Evolutionary conservation across 805 yeast species (phyloP), one percentile per base, ranked within the genome.

Genomic region (Yamadazyma endophytica): DNA sequence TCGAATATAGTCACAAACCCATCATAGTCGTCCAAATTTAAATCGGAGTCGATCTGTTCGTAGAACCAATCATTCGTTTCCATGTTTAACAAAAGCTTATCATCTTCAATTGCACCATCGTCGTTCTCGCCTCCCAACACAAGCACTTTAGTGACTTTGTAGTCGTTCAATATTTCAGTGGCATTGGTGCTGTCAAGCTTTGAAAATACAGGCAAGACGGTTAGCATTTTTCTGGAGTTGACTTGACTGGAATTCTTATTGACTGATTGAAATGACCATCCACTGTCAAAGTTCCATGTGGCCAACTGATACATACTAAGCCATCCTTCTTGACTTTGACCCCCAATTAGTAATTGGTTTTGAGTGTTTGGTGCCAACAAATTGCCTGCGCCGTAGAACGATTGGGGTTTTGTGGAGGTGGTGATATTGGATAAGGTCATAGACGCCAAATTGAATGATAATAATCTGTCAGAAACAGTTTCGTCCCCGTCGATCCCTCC

Each of bases 271-370:
- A 76, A 82, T 3, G 83, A 70, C 94, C 94, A 85, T 0, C 71
- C 71, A 6, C 83, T 58, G 29, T 65, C 62, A 38, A 75, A 76
- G 43, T 77, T 78, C 84, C 88, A 82, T 2, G 80, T 54, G 0
- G 92, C 90, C 13, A 82, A 57, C 53, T 83, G 92, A 43, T 70
- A 69, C 79, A 83, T 73, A 39, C 75, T 72, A 21, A 82, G 72
- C 87, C 89, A 82, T 1, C 87, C 87, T 2, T 57, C 45, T 5
- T 51, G 44, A 3, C 84, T 70, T 32, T 63, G 64, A 3, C 95
- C 94, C 0, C 92, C 94, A 24, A 84, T 58, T 3, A 84, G 50
- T 21, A 79, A 52, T 39, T 66, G 73, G 3, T 72, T 58, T 32
- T 58, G 66, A 7, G 74, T 66, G 18, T 62, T 51, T 14, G 71